Conservation (phyloP, 345 rosid genomes). For the Adansonia digitata region DNA sequence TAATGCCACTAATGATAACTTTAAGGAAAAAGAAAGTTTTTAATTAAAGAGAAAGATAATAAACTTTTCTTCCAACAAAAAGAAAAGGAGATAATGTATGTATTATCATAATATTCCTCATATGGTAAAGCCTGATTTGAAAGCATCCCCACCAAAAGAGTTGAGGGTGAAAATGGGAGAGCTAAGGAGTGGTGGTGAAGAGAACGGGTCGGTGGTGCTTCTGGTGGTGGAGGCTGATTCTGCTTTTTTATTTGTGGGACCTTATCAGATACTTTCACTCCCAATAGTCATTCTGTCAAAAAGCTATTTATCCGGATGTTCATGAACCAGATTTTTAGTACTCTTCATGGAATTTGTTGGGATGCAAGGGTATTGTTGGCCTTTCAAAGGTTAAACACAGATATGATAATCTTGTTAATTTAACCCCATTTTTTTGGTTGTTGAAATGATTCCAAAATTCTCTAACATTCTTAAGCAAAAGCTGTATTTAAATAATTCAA, state of each 20-base stretch:
- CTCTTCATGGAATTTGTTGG: constrained; percentile 20
- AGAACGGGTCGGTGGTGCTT: constrained; percentile 27
- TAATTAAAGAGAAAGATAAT: constrained; percentile 17
- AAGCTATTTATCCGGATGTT: constrained; percentile 23
- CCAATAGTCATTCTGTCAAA: constrained; percentile 4
- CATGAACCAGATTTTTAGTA: constrained; percentile 15
- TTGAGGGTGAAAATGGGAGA: constrained; percentile 1
- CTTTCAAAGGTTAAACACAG: constrained; percentile 19
- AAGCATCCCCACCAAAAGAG: constrained; percentile 35
- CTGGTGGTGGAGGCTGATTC: constrained; percentile 9
- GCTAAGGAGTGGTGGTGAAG: constrained; percentile 35
- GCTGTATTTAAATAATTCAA: constrained; percentile 1
- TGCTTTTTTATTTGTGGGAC: constrained; percentile 7
- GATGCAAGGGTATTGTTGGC: constrained; percentile 17
- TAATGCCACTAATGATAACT: constrained; percentile 26
- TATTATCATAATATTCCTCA: constrained; percentile 39
- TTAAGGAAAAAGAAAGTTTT: constrained; percentile 22
- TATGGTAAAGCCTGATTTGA: constrained; percentile 25
- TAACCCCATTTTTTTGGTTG: background rate
- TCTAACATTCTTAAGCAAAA: constrained; percentile 11
- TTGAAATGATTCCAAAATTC: constrained; percentile 30
- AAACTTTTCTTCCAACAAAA: constrained; percentile 8
- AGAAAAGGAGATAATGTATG: constrained; percentile 10
- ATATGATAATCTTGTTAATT: constrained; percentile 22
- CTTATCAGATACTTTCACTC: background rate